Base-by-base conservation (phyloP, 805 yeast genomes). In the Wickerhamiella alocasiicola region DNA sequence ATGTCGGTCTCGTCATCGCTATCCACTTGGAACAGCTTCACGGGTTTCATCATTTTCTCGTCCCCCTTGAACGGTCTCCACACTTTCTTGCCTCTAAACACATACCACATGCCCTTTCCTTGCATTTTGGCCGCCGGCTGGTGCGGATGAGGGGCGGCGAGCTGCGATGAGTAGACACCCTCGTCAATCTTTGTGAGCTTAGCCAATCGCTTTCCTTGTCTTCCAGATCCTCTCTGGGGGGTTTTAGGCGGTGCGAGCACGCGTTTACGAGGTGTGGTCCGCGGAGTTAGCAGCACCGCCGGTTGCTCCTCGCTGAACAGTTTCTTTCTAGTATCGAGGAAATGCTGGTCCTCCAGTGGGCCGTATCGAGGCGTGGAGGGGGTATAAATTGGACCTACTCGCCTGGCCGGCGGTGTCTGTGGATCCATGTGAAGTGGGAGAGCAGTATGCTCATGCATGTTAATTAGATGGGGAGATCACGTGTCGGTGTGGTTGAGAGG, bases 41-140 rank as follows among this genome's bases (percentile, higher is more conserved):
- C 27, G 3, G 56, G 56, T 36, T 46, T 44, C 28, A 52, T 28
- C 19, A 49, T 31, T 6, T 42, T 49, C 32, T 49, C 55, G 15
- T 49, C 53, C 11, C 46, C 44, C 11, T 55, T 52, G 21, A 58
- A 54, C 19, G 62, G 63, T 26, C 64, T 44, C 44, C 60, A 61
- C 27, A 61, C 51, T 49, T 49, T 49, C 44, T 59, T 60, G 21
- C 65, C 65, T 9, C 65, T 49, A 42, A 61, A 60, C 13, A 52
- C 57, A 46, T 56, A 61, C 63, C 61, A 56, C 57, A 61, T 54
- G 9, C 65, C 65, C 27, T 36, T 29, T 13, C 26, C 21, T 13
- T 26, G 16, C 2, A 9, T 18, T 29, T 28, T 29, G 13, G 39
- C 33, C n/a, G 7, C 17, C 5, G 19, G 27, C n/a, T 37, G 35